phyloP scores from a whole-genome alignment of 2,329 filamentous ascomycete species.

The Rachicladosporium sp. region DNA sequence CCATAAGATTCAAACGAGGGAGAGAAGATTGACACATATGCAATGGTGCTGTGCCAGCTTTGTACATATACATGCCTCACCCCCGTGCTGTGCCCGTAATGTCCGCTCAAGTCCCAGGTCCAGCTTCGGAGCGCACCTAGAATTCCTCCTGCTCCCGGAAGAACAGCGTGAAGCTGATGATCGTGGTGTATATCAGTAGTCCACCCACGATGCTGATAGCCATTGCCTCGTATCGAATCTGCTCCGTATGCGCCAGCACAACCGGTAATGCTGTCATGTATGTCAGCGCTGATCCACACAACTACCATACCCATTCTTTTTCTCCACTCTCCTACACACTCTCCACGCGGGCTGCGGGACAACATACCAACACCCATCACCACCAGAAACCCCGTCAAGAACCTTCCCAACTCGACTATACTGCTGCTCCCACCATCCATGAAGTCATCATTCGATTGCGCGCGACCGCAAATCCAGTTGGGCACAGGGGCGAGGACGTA shows the following conservation, averaged over 20 bases:
- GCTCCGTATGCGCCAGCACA: constrained; percentile 72
- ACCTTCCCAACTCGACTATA: constrained; percentile 84
- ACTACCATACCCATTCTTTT: neutral
- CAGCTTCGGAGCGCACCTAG: constrained; percentile 28
- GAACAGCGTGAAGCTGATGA: constrained; percentile 96
- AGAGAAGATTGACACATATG: no score
- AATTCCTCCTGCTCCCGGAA: constrained; percentile 98
- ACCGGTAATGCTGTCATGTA: constrained; percentile 60
- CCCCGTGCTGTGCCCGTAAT: no score
- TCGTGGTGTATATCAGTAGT: constrained; percentile 90
- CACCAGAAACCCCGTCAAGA: constrained; percentile 89
- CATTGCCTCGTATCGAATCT: constrained; percentile 78
- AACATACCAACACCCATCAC: constrained; percentile 91
- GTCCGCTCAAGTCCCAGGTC: neutral
- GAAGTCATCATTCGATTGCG: constrained; percentile 88
- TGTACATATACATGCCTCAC: no score
- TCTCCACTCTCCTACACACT: constrained; percentile 1
- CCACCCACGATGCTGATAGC: constrained; percentile 90
- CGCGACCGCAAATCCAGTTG: constrained; percentile 89
- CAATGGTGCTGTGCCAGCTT: no score
- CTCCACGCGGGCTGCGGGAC: neutral
- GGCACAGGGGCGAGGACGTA: constrained; percentile 88
- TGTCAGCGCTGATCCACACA: neutral
- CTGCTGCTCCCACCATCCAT: constrained; percentile 73
- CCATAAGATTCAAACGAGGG: no score